Evolutionary conservation across 345 rosid genomes (phyloP).

Genomic region (Orychophragmus violaceus): DNA sequence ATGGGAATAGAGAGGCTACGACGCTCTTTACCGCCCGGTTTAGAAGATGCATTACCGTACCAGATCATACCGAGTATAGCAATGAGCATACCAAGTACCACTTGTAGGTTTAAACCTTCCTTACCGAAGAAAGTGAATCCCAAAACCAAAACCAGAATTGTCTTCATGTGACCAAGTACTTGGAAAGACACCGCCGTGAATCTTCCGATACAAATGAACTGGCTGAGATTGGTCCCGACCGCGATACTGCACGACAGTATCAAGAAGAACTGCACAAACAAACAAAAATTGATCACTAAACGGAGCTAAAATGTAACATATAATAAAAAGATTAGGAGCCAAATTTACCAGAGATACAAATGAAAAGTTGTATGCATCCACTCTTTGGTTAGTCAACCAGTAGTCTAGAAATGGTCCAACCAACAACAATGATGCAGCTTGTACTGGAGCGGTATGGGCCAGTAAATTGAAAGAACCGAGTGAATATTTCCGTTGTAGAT

Average conservation of each 20-base stretch:
- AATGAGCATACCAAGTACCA: background rate
- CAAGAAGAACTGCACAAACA: background rate
- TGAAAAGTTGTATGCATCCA: background rate
- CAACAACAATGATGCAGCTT: background rate
- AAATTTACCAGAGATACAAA: background rate
- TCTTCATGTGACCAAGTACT: background rate
- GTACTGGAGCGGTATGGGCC: background rate
- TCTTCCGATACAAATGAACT: background rate
- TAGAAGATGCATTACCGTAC: too few relatives aligned
- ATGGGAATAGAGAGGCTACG: background rate
- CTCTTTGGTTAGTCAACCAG: background rate
- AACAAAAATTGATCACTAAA: background rate
- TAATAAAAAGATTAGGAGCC: background rate
- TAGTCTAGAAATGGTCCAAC: background rate
- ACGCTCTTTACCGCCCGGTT: background rate
- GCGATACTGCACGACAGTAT: background rate
- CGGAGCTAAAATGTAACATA: background rate
- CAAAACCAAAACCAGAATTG: background rate
- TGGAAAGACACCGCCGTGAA: background rate
- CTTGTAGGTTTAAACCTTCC: background rate
- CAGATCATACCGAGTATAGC: background rate
- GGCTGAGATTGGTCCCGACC: background rate
- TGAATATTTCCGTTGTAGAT: background rate
- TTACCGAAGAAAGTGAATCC: background rate
- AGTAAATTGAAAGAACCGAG: background rate